Conservation (phyloP, 2,329 filamentous ascomycete species). For the Fusarium nodosum region DNA sequence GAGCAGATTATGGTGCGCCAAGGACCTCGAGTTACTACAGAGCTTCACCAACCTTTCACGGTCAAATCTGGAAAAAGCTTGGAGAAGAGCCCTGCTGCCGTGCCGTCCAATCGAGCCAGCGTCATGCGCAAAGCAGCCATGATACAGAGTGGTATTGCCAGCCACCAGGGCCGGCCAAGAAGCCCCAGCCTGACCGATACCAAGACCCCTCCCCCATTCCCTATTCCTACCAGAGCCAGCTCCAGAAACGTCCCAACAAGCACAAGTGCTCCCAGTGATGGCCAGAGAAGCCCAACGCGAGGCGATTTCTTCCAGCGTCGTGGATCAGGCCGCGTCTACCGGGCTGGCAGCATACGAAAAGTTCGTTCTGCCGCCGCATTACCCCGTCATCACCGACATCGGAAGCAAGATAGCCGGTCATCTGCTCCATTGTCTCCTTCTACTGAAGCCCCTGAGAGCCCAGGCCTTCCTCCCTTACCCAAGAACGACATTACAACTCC, state of each 20-base stretch:
- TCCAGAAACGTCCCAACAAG: constrained; percentile 80
- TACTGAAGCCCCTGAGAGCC: constrained; percentile 77
- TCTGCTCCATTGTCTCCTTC: constrained; percentile 76
- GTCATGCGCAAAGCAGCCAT: constrained; percentile 83
- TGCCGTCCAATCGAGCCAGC: constrained; percentile 63
- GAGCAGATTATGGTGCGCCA: constrained; percentile 56
- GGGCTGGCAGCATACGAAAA: constrained; percentile 78
- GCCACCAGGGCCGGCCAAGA: constrained; percentile 73
- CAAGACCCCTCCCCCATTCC: constrained; percentile 85
- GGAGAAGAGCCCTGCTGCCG: constrained; percentile 56
- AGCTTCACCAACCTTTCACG: constrained; percentile 62
- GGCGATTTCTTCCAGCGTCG: constrained; percentile 69
- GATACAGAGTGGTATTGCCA: constrained; percentile 82
- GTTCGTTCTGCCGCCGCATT: constrained; percentile 85
- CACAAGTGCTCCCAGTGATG: constrained; percentile 76
- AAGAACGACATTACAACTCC: constrained; percentile 78
- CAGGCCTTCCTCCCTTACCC: constrained; percentile 78
- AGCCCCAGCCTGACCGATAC: constrained; percentile 75
- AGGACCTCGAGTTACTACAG: constrained; percentile 54
- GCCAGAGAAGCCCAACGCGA: constrained; percentile 81
- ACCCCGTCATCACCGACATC: constrained; percentile 65
- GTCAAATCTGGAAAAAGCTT: constrained; percentile 54
- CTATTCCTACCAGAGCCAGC: constrained; percentile 89
- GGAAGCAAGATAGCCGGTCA: constrained; percentile 69
- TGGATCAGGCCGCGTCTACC: constrained; percentile 63